Evolutionary conservation across 345 rosid genomes (phyloP).

Genomic region (Citrus mangshanensis): DNA sequence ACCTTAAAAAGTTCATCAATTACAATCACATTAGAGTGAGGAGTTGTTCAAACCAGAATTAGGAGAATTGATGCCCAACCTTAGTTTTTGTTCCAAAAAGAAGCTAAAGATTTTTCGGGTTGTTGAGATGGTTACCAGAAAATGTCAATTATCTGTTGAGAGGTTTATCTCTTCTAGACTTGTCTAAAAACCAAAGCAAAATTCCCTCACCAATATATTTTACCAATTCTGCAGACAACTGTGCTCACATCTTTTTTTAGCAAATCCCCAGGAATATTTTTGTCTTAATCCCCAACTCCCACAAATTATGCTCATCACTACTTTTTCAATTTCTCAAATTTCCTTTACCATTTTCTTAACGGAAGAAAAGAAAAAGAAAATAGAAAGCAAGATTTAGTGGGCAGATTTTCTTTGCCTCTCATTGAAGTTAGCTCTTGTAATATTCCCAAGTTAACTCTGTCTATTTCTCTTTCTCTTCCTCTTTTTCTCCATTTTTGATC

Average conservation of each 20-base stretch:
- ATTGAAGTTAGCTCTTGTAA: conserved; percentile 15
- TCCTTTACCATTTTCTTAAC: background rate
- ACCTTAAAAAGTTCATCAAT: conserved; percentile 8
- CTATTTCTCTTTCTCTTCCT: background rate
- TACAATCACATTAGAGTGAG: background rate
- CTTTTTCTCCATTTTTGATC: too few relatives aligned
- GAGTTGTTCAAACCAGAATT: conserved; percentile 6
- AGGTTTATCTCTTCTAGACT: background rate
- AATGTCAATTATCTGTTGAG: conserved; percentile 24
- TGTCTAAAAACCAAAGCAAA: background rate
- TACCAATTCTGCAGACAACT: background rate
- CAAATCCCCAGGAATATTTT: background rate
- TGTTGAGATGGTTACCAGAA: conserved; percentile 19
- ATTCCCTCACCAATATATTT: background rate
- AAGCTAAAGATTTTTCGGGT: background rate
- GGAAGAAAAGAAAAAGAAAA: background rate
- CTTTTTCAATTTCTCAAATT: background rate
- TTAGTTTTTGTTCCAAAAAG: background rate
- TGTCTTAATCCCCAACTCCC: background rate
- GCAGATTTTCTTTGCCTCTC: conserved; percentile 14
- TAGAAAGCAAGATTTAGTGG: background rate
- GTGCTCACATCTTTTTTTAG: background rate
- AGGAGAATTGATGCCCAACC: background rate
- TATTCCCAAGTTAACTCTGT: background rate
- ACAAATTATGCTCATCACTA: background rate